A percentile compares a stretch with the other conserved stretches of the same genome.
These are phyloP conservation scores for Cytidiella melzeri DNA, from an alignment of 768 basidiomycete species.

Conservation along the genomic window DNA sequence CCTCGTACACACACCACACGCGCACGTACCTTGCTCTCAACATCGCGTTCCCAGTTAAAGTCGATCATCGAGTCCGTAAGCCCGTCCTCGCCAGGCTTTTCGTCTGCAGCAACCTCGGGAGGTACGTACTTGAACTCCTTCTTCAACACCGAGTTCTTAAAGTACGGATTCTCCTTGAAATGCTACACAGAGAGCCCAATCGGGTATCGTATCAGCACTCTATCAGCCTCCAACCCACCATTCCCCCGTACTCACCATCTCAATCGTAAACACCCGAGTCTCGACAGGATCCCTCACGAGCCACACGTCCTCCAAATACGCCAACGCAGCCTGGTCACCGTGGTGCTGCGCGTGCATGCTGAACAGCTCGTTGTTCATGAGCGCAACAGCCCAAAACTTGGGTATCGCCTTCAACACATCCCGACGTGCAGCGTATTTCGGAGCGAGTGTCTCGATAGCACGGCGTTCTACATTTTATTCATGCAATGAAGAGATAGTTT, in stretches of 20 bases:
- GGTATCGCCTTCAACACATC: constrained; percentile 56
- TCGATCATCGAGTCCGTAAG: constrained; percentile 73
- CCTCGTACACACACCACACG: not conserved
- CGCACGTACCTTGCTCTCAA: constrained; percentile 53
- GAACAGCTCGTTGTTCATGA: constrained; percentile 66
- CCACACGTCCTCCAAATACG: constrained; percentile 84
- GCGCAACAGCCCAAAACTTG: constrained; percentile 83
- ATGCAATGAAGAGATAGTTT: constrained; percentile 3
- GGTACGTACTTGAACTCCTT: constrained; percentile 76
- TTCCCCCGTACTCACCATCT: constrained; percentile 71
- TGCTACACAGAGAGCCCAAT: constrained; percentile 37
- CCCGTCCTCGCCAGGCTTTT: constrained; percentile 66
- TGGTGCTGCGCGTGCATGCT: constrained; percentile 63
- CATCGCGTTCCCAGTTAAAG: constrained; percentile 76
- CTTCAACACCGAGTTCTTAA: constrained; percentile 66
- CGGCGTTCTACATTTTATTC: constrained; percentile 57
- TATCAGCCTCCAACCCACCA: not conserved
- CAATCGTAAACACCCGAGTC: constrained; percentile 75
- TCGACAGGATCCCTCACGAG: constrained; percentile 67
- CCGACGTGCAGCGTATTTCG: constrained; percentile 70
- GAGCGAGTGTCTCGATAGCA: constrained; percentile 47
- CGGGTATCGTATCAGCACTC: not conserved
- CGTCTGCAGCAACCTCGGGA: constrained; percentile 43
- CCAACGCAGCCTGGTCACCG: constrained; percentile 76
- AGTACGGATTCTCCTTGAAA: constrained; percentile 85